phyloP scores from a whole-genome alignment of 176 grass and related monocot genomes.

The Ampelocalamus luodianensis region DNA sequence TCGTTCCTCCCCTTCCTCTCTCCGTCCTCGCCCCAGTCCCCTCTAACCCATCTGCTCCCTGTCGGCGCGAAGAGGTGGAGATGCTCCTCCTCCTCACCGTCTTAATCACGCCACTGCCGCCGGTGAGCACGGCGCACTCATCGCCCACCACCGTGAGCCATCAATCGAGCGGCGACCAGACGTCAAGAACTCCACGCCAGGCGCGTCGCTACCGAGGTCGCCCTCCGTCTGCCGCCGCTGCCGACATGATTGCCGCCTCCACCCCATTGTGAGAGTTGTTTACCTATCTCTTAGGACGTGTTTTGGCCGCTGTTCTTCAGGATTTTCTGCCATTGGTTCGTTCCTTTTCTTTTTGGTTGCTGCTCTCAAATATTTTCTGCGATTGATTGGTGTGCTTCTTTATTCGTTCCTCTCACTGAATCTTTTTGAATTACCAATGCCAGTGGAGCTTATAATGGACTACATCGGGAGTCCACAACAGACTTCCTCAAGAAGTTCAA shows the following conservation, averaged over 20 bases:
- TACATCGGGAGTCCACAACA: too few relatives aligned
- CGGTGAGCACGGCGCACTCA: too few relatives aligned
- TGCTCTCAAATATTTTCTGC: neutral
- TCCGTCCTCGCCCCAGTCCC: too few relatives aligned
- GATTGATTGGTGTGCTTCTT: neutral
- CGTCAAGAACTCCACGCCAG: slow-evolving; percentile 35
- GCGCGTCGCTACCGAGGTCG: slow-evolving; percentile 52
- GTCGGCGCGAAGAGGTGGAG: too few relatives aligned
- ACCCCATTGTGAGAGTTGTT: slow-evolving; percentile 31
- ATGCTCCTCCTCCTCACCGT: too few relatives aligned
- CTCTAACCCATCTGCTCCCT: too few relatives aligned
- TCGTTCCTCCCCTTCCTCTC: too few relatives aligned
- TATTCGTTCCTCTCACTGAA: neutral
- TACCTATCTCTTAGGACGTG: neutral
- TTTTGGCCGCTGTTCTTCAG: neutral
- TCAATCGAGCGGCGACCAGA: neutral
- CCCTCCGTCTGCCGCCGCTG: slow-evolving; percentile 43
- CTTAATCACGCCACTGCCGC: too few relatives aligned
- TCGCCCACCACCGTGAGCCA: slow-evolving; percentile 10
- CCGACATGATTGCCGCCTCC: slow-evolving; percentile 5
- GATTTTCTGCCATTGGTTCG: neutral
- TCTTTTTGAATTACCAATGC: slow-evolving; percentile 4
- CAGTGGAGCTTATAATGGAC: too few relatives aligned
- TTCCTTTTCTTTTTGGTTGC: neutral
- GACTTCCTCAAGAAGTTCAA: too few relatives aligned